Base-by-base conservation (phyloP, 192 early-diverging fungal species). In the Backusella morwellensis region DNA sequence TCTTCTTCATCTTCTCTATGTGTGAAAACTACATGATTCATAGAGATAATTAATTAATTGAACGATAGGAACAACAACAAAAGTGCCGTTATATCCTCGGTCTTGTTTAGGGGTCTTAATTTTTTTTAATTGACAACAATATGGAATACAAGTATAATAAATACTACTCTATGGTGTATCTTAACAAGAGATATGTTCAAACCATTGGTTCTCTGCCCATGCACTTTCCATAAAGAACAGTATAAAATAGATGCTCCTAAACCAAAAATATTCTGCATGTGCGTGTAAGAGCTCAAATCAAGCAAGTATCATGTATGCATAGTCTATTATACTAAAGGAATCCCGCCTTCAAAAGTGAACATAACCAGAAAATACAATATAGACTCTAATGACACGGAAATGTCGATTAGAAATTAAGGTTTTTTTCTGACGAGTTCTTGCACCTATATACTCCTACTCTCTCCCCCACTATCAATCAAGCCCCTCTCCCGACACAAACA, bases 271-370 rank as follows among this genome's bases (percentile, higher is more conserved):
- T 63, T 63, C 56, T 63, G 56, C 56, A 63, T 63, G 56, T 63
- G 56, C 56, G 56, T 63, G 56, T 63, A 63, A 63, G n/a, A 63
- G 56, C 56, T 63, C 56, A 63, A 63, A 63, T 14, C 23, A 29
- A 63, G 56, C 23, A 63, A 63, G 56, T 63, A n/a, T 63, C 56
- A 63, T 63, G 56, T 63, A 63, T 63, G 56, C 56, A 63, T 26
- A 63, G 56, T 63, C 56, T 29, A 63, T 63, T 63, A 63, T 63
- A 63, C 56, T 63, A 63, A 63, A 63, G 14, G 56, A 8, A 26
- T 29, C 21, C 26, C 12, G 56, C 8, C 26, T 63, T 29, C 26
- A 12, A 29, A 29, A 29, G 23, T 12, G 7, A 63, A 26, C 26
- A 63, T 29, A 63, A n/a, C 47, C 9, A 59, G 8, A 56, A 56